These are phyloP conservation scores for Triticum timopheevii DNA, from an alignment of 176 grass and related monocot genomes.

Conservation along the genomic window DNA sequence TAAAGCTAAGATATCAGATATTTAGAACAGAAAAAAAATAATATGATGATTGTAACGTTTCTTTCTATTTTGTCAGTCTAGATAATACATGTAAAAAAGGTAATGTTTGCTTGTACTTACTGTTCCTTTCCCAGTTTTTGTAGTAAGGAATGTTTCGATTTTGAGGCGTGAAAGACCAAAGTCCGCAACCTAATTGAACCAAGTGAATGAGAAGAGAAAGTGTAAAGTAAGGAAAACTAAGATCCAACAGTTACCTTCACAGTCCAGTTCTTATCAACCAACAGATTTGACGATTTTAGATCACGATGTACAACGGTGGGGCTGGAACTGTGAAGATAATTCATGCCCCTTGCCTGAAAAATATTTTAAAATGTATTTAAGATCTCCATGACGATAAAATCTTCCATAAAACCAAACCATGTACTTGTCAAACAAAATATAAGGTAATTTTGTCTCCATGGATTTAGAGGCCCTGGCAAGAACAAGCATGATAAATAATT, in stretches of 20 bases:
- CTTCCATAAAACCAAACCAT: constrained; percentile 2
- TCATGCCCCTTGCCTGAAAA: constrained; percentile 86
- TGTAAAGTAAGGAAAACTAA: not conserved
- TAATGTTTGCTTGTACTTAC: constrained; percentile 45
- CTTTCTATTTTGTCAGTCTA: not conserved
- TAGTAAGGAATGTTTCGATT: constrained; percentile 79
- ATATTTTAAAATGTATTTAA: not conserved
- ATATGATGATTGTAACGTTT: not conserved
- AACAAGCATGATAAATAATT: constrained; percentile 7
- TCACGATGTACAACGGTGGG: constrained; percentile 91
- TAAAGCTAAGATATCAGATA: constrained; percentile 24
- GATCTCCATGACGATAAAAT: not conserved
- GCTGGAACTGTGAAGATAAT: constrained; percentile 91
- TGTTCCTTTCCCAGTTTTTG: constrained; percentile 93
- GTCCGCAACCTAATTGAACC: constrained; percentile 73
- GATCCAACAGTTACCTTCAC: constrained; percentile 64
- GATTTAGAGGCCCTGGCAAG: not conserved
- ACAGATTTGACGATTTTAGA: constrained; percentile 92
- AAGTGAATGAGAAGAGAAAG: constrained; percentile 31
- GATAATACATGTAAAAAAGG: not conserved
- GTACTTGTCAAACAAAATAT: not conserved
- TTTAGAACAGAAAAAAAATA: constrained; percentile 28
- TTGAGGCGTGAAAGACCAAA: constrained; percentile 97
- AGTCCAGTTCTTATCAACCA: constrained; percentile 99
- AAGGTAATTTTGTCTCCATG: not conserved